Percentiles rank a stretch among this genome's conserved stretches.
phyloP scores from a whole-genome alignment of 495 filamentous ascomycete genomes.

The Penicillium ochrochloron region DNA sequence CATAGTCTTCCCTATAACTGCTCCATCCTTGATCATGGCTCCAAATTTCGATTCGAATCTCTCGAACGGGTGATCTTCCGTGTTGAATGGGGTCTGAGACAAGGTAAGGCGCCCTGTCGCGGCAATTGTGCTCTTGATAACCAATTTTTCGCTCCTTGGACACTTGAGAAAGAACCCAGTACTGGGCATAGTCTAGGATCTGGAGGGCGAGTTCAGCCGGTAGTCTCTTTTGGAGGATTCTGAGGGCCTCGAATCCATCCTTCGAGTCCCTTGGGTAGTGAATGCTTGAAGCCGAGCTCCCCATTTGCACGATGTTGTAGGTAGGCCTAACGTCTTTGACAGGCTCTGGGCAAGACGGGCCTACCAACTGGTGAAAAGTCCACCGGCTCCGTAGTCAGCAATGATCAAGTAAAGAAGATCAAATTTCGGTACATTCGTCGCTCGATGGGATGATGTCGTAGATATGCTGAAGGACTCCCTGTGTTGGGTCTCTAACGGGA shows the following conservation, averaged over 20 bases:
- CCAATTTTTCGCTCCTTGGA: background rate
- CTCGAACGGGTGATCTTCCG: background rate
- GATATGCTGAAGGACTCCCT: background rate
- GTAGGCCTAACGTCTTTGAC: background rate
- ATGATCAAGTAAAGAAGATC: background rate
- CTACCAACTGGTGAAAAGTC: background rate
- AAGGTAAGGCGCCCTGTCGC: background rate
- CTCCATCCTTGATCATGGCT: constrained; percentile 1
- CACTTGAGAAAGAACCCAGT: background rate
- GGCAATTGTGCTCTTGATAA: background rate
- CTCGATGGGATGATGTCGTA: background rate
- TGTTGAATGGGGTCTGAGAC: background rate
- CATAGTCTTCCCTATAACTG: background rate
- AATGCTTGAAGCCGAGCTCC: background rate
- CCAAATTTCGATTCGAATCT: background rate
- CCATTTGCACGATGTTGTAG: background rate
- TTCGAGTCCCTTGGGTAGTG: background rate
- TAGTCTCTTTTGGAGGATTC: background rate
- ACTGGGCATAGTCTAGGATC: background rate
- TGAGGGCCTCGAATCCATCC: background rate
- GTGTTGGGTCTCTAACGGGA: background rate
- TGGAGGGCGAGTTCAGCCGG: background rate
- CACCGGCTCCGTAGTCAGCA: too few species aligned
- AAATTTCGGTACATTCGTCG: background rate
- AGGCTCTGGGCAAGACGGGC: background rate